Percentiles rank a stretch among this genome's conserved stretches.
These are phyloP conservation scores for Xylariaceae sp. DNA, from an alignment of 2,329 filamentous ascomycete species.

Conservation along the genomic window DNA sequence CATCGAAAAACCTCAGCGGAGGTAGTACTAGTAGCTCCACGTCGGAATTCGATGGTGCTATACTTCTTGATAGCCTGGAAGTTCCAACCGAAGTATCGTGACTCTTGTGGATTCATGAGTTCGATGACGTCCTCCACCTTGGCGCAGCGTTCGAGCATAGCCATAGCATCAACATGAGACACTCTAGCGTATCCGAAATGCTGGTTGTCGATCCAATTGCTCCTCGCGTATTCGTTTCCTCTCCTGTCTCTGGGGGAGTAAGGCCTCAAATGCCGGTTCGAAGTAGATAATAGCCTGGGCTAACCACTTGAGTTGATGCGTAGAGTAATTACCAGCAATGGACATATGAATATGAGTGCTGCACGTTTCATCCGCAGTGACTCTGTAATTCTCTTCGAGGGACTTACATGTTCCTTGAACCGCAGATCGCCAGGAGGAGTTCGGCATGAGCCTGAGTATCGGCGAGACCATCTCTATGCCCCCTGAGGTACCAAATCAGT, in stretches of 20 bases:
- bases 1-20: background rate
- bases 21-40: background rate
- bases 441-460: background rate
- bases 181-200: background rate
- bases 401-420: background rate
- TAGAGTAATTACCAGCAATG: background rate
- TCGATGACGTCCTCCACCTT: background rate
- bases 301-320: background rate
- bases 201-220: slow-evolving; percentile 1
- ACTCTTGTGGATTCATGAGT: background rate
- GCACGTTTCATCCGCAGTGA: background rate
- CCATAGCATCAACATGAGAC: background rate
- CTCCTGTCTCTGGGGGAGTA: background rate
- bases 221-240: background rate
- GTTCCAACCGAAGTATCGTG: slow-evolving; percentile 5
- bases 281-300: background rate
- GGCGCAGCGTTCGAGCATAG: background rate
- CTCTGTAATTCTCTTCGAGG: background rate
- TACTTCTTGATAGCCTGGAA: slow-evolving; percentile 6
- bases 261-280: background rate
- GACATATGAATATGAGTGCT: background rate
- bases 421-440: background rate
- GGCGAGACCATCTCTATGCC: background rate
- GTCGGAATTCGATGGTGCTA: slow-evolving; percentile 4
- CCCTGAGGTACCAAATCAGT: background rate